Evolutionary conservation across 371 early-diverging fungal genomes (phyloP).

Genomic region (Actinomortierella wolfii): DNA sequence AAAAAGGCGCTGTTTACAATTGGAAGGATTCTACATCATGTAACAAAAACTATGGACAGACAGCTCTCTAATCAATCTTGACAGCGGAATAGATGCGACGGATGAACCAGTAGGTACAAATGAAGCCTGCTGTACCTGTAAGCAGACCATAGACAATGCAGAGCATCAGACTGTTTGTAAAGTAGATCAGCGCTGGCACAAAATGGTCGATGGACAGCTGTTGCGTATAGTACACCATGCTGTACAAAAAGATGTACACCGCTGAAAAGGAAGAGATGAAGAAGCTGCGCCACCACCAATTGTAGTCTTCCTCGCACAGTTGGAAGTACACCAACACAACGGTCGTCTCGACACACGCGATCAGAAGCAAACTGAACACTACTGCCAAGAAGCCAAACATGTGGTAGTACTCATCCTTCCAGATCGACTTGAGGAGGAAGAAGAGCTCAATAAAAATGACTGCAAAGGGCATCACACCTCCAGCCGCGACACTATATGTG

Average conservation of each 20-base stretch:
- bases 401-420: conserved; percentile 91
- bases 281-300: conserved; percentile 87
- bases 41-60: not conserved
- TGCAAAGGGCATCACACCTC: conserved; percentile 89
- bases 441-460: conserved; percentile 90
- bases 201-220: conserved; percentile 54
- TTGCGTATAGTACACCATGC: conserved; percentile 57
- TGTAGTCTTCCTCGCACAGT: conserved; percentile 83
- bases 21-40: no score
- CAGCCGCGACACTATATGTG: conserved; percentile 61
- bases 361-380: conserved; percentile 79
- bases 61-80: conserved; percentile 58
- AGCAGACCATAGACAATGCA: conserved; percentile 58
- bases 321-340: conserved; percentile 90
- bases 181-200: conserved; percentile 60
- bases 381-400: conserved; percentile 85
- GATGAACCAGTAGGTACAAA: conserved; percentile 75
- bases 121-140: conserved; percentile 83
- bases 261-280: conserved; percentile 73
- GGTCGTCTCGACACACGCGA: conserved; percentile 86
- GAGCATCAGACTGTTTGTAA: conserved; percentile 57
- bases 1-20: no score
- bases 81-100: conserved; percentile 75
- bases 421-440: conserved; percentile 91
- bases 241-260: conserved; percentile 74